A percentile compares a stretch with the other conserved stretches of the same genome.
These are phyloP conservation scores for Haplographium delicatum DNA, from an alignment of 495 filamentous ascomycete species.

Conservation along the genomic window DNA sequence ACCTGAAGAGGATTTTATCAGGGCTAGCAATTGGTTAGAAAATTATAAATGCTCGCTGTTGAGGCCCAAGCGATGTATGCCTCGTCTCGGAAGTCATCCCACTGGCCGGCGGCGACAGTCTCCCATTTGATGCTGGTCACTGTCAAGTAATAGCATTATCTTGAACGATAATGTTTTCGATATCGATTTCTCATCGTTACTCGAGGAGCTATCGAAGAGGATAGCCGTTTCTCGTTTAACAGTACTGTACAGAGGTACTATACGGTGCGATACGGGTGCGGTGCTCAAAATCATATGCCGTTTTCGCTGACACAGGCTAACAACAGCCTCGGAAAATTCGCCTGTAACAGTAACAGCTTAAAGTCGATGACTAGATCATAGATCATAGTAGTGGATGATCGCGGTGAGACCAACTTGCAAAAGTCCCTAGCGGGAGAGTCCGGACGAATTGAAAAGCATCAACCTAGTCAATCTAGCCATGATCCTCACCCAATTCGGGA, in stretches of 20 bases:
- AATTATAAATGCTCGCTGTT: neutral
- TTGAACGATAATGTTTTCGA: conserved; percentile 5
- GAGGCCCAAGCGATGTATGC: conserved; percentile 12
- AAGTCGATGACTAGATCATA: too few relatives aligned
- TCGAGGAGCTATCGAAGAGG: neutral
- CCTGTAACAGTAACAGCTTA: too few relatives aligned
- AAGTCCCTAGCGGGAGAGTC: conserved; percentile 4
- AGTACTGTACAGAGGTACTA: too few relatives aligned
- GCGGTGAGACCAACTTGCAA: too few relatives aligned
- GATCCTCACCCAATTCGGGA: conserved; percentile 5
- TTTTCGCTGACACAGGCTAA: too few relatives aligned
- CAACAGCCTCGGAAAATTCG: too few relatives aligned
- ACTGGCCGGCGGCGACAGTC: conserved; percentile 4
- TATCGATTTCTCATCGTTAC: neutral
- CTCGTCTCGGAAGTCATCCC: conserved; percentile 14
- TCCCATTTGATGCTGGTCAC: conserved; percentile 1
- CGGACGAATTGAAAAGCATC: neutral
- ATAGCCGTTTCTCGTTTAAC: conserved; percentile 1
- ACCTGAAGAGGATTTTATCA: conserved; percentile 12
- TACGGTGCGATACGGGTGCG: too few relatives aligned
- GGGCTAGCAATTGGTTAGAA: conserved; percentile 14
- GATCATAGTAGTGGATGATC: too few relatives aligned
- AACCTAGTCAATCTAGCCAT: neutral
- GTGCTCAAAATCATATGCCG: too few relatives aligned
- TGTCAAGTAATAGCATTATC: conserved; percentile 2